Evolutionary conservation across 208 protist genomes (phyloP), one percentile per base, ranked within the genome.

Genomic region (Trypanosomatidae sp.): DNA sequence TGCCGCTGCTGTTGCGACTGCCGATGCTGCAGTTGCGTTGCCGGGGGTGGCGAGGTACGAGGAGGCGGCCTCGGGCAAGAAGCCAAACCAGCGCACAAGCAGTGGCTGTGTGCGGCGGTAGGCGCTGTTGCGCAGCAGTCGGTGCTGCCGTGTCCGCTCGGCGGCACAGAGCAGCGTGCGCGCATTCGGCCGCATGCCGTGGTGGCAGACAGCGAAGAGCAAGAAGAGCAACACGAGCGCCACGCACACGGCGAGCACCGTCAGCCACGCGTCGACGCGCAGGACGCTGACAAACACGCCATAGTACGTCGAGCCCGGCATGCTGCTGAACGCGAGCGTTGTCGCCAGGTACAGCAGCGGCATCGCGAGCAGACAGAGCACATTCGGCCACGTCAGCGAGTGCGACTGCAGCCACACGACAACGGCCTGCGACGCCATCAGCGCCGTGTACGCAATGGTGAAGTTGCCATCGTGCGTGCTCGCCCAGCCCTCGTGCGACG

Each of bases 361-460:
- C 77, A 88, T 88, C 10, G 65, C 75, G 19, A 86, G 20, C 10
- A 92, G 59, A 40, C 42, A 55, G 23, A 88, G 35, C 3, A 73
- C 33, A 42, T 92, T 92, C 4, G 70, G 47, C 33, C 60, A 52
- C 7, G 87, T 95, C 13, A 95, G 48, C 2, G 74, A 61, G 59
- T 95, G 66, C 21, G 87, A 95, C 39, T 95, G 83, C 18, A 84
- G 49, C 43, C 88, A 64, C 27, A 97, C 39, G 1, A 74, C 90
- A 13, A 87, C 28, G 21, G 90, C 48, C 53, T 96, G 90, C 18
- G 87, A 74, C 10, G 94, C 28, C 30, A 97, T 83, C 7, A 95
- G 52, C 0, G 77, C 55, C 1, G 82, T 84, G 62, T 96, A 97
- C 13, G 84, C 67, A 6, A 94, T 61, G 15, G 66, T 81, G 48